phyloP scores from a whole-genome alignment of 106 monocot genomes.

The Dioscorea zingiberensis region DNA sequence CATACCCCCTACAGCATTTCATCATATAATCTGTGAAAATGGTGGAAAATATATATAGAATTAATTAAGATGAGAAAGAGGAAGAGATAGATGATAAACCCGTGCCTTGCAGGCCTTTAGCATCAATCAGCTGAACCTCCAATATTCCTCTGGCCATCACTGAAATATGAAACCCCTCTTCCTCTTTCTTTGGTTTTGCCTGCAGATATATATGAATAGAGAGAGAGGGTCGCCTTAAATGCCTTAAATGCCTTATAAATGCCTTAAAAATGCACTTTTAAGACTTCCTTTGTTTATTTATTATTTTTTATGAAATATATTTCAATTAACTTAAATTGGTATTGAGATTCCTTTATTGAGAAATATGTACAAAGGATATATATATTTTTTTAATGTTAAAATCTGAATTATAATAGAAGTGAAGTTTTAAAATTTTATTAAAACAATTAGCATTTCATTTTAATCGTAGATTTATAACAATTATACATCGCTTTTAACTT shows the following conservation, averaged over 20 bases:
- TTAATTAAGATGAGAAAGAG: not conserved
- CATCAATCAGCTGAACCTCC: conserved; percentile 8
- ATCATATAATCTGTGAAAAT: conserved; percentile 1
- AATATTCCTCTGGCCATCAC: conserved; percentile 8
- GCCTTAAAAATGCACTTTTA: too few relatives aligned
- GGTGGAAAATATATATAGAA: not conserved
- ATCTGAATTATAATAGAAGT: too few relatives aligned
- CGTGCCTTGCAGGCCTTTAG: conserved; percentile 2
- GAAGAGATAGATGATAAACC: not conserved
- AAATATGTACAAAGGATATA: too few relatives aligned
- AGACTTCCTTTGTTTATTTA: not conserved
- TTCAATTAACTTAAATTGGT: too few relatives aligned
- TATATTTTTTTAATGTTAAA: too few relatives aligned
- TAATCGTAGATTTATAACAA: too few relatives aligned
- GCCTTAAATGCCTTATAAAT: too few relatives aligned
- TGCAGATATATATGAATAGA: not conserved
- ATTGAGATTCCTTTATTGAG: too few relatives aligned
- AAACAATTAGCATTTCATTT: too few relatives aligned
- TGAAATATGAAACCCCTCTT: not conserved
- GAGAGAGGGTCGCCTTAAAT: not conserved
- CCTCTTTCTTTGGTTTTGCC: not conserved
- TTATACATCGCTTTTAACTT: too few relatives aligned
- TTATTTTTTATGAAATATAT: too few relatives aligned
- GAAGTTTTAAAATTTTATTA: too few relatives aligned
- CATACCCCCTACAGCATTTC: not conserved